Conservation (phyloP, 1,139 yeast species). For the Magnusiomyces clavatus region DNA sequence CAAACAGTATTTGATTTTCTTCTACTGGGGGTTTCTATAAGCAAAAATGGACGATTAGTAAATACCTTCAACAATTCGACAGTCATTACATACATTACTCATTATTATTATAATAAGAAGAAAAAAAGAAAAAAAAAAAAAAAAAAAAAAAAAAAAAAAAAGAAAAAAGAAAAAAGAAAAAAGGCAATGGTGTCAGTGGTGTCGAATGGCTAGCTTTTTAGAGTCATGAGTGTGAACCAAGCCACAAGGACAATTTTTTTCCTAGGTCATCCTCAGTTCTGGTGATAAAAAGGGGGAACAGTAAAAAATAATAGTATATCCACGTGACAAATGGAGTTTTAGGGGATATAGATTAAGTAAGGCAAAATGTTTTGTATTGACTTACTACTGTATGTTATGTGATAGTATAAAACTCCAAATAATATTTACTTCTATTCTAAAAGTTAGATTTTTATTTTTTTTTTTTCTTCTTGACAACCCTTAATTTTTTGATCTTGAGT, state of each 20-base stretch:
- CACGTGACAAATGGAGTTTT: too few relatives aligned
- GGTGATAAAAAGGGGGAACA: background rate
- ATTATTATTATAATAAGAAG: background rate
- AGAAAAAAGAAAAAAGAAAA: constrained; percentile 1
- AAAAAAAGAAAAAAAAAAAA: constrained; percentile 8
- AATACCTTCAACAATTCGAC: too few relatives aligned
- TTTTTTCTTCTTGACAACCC: too few relatives aligned
- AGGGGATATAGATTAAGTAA: too few relatives aligned
- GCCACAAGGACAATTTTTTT: background rate
- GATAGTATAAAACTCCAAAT: too few relatives aligned
- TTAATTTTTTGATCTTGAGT: too few relatives aligned
- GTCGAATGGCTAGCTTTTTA: background rate
- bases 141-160: background rate
- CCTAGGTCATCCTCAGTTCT: background rate
- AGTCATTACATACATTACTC: too few relatives aligned
- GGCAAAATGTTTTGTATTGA: too few relatives aligned
- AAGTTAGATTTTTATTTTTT: too few relatives aligned
- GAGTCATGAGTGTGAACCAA: background rate
- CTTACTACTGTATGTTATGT: too few relatives aligned
- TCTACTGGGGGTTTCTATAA: constrained; percentile 6
- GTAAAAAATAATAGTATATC: background rate
- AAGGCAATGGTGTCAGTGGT: background rate
- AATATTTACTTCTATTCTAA: too few relatives aligned
- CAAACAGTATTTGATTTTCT: constrained; percentile 35
- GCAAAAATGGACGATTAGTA: background rate